Conservation (phyloP, 331 rosid species). For the Acacia concinna region DNA sequence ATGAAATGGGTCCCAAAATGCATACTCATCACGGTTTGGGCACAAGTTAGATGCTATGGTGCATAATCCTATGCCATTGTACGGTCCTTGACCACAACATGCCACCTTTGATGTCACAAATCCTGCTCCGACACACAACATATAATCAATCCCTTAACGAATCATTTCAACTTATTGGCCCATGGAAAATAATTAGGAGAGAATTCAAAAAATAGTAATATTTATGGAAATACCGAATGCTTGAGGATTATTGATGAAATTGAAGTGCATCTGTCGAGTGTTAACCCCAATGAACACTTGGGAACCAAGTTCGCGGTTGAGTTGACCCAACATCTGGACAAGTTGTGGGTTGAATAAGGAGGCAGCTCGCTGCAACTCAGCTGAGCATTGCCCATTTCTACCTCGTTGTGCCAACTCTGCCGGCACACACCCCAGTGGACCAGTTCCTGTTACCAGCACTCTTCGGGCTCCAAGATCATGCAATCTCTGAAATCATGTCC, state of each 20-base stretch:
- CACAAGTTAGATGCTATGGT: slow-evolving; percentile 43
- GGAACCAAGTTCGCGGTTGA: slow-evolving; percentile 54
- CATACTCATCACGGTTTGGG: slow-evolving; percentile 44
- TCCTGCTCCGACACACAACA: background rate
- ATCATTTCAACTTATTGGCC: background rate
- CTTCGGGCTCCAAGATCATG: slow-evolving; percentile 66
- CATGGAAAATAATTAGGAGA: background rate
- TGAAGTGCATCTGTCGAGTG: slow-evolving; percentile 41
- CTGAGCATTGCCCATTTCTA: slow-evolving; percentile 52
- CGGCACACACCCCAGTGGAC: slow-evolving; percentile 89
- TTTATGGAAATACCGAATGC: slow-evolving; percentile 44
- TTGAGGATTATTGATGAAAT: slow-evolving; percentile 54
- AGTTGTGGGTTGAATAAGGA: slow-evolving; percentile 72
- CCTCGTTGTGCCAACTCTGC: slow-evolving; percentile 70
- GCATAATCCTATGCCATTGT: slow-evolving; percentile 58
- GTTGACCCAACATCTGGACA: slow-evolving; percentile 45
- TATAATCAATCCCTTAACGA: background rate
- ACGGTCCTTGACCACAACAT: slow-evolving; percentile 68
- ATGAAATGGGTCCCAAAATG: slow-evolving; percentile 48
- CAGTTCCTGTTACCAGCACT: slow-evolving; percentile 85
- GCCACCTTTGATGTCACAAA: slow-evolving; percentile 26
- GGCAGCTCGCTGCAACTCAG: slow-evolving; percentile 66
- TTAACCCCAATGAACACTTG: slow-evolving; percentile 58
- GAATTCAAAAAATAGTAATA: background rate
- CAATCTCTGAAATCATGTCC: slow-evolving; percentile 42